Evolutionary conservation across 805 yeast genomes (phyloP).

Genomic region (Blastobotrys attinorum): DNA sequence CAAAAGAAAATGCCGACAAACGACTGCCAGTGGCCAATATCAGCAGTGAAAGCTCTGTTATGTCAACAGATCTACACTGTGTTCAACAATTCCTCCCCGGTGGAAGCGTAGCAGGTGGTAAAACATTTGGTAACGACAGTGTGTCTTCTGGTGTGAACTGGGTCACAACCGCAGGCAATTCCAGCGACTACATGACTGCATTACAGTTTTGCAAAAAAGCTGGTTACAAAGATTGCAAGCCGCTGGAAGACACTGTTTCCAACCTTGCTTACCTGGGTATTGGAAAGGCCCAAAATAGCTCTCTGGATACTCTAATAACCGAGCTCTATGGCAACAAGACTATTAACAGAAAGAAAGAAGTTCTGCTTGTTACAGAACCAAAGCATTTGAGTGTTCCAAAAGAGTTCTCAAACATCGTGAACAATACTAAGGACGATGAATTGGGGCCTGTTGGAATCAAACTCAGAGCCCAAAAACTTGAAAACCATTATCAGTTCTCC

Average conservation of each 20-base stretch:
- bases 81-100: not conserved
- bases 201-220: not conserved
- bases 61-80: not conserved
- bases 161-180: not conserved
- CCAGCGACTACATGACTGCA: not conserved
- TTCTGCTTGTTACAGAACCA: too few species aligned
- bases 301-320: not conserved
- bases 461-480: not conserved
- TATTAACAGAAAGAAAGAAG: not conserved
- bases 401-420: not conserved
- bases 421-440: not conserved
- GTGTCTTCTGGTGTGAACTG: not conserved
- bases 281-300: not conserved
- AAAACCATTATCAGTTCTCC: not conserved
- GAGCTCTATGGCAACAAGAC: not conserved
- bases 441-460: not conserved
- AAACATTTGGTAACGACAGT: not conserved
- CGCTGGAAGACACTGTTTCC: not conserved
- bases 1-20: constrained; percentile 1
- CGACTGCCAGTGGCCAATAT: not conserved
- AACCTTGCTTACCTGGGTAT: not conserved
- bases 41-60: not conserved
- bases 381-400: not conserved
- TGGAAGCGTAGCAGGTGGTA: not conserved
- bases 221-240: not conserved